These are phyloP conservation scores for Exidia glandulosa DNA, from an alignment of 768 basidiomycete genomes.

Conservation along the genomic window DNA sequence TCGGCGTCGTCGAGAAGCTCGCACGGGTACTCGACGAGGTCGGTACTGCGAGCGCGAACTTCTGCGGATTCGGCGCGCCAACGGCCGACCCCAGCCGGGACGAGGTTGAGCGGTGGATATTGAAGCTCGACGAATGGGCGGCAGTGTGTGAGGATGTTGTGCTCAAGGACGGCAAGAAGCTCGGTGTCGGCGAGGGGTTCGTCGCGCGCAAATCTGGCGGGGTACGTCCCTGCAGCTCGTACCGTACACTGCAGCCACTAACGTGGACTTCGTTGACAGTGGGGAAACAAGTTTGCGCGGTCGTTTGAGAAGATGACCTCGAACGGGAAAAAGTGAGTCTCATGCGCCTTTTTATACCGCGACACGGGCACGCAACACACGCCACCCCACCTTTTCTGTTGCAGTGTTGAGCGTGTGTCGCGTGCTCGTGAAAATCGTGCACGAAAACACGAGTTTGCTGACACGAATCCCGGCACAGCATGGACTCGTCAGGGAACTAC, in stretches of 20 bases:
- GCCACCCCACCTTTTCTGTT: background rate
- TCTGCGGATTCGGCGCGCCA: slow-evolving; percentile 70
- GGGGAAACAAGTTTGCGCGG: slow-evolving; percentile 64
- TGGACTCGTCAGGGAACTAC: slow-evolving; percentile 81
- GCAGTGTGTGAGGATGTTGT: slow-evolving; percentile 70
- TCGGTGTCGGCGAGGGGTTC: slow-evolving; percentile 82
- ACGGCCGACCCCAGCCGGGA: slow-evolving; percentile 34
- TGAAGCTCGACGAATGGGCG: slow-evolving; percentile 72
- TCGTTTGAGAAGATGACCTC: slow-evolving; percentile 68
- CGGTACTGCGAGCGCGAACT: slow-evolving; percentile 55
- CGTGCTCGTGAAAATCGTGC: background rate
- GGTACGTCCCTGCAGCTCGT: slow-evolving; percentile 20
- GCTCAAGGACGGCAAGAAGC: slow-evolving; percentile 74
- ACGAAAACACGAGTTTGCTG: slow-evolving; percentile 6
- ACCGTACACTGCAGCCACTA: background rate
- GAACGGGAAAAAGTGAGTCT: slow-evolving; percentile 74
- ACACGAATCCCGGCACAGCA: slow-evolving; percentile 33
- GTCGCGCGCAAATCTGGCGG: slow-evolving; percentile 66
- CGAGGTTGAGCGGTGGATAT: slow-evolving; percentile 69
- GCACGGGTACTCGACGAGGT: slow-evolving; percentile 72
- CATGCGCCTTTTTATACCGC: background rate
- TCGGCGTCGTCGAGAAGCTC: slow-evolving; percentile 72
- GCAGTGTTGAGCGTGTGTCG: background rate
- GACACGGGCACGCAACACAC: background rate
- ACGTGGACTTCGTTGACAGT: slow-evolving; percentile 23